Evolutionary conservation across 2,329 filamentous ascomycete species (phyloP), one percentile per base, ranked within the genome.

Genomic region (Ophiostoma novo-ulmi): DNA sequence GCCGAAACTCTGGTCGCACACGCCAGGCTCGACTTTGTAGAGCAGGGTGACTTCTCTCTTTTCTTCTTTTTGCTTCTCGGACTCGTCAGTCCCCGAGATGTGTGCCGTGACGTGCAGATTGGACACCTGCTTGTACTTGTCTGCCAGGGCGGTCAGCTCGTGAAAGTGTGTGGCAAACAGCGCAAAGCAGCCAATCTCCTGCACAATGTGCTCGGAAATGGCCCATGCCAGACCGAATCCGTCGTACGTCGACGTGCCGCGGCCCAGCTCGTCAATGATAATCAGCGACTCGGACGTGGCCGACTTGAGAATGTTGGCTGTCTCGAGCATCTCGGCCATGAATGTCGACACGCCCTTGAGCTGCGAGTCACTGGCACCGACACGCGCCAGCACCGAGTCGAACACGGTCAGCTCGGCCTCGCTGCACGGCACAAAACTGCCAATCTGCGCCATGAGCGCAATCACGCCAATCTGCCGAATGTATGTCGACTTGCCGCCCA

Each of bases 261-360:
- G 92, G 68, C 95, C 95, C 1, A 99, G 88, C 79, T 99, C 95
- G 79, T 99, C 96, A 75, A 99, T 97, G 80, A 99, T 98, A 81
- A 99, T 98, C 69, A 99, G 86, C 5, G 93, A 97, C 78, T 99
- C 95, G 41, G 91, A 88, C 0, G 95, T 99, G 1, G 95, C 95
- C 0, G 93, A 96, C 81, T 98, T 98, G 77, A 99, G 89, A 74
- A 99, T 99, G 78, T 98, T 98, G 75, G 95, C 93, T 1, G 95
- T 99, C 79, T 99, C 95, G 31, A 99, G 87, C 95, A 99, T 99
- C 82, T 99, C 95, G 1, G 95, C 95, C 96, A 99, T 99, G 80
- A 99, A 99, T 0, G 95, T 99, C 3, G 93, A 97, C 1, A 99
- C 95, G 48, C 95, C 95, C 81, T 98, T 98, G 73, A 99, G 89